Percentiles rank a stretch among this genome's conserved stretches.
These are phyloP conservation scores for Hymenoscyphus albidus DNA, from an alignment of 2,329 filamentous ascomycete genomes.

Conservation along the genomic window DNA sequence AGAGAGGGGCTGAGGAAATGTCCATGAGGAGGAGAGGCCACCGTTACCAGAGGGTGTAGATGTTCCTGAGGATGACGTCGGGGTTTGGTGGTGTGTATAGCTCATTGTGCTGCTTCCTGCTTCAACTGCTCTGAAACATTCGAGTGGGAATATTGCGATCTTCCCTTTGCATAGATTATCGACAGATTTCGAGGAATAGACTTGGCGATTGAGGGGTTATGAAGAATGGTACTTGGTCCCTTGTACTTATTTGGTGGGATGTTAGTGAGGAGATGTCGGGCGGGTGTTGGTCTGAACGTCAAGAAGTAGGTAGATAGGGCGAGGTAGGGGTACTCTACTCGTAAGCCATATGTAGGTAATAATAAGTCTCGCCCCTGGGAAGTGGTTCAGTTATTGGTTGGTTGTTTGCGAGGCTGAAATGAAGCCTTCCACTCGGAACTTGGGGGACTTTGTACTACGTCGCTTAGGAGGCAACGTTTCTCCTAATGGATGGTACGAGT, in stretches of 20 bases:
- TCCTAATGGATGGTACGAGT: too few relatives aligned
- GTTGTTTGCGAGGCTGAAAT: slow-evolving; percentile 13
- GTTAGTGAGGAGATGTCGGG: not conserved
- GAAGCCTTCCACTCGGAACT: not conserved
- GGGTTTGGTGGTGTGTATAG: slow-evolving; percentile 5
- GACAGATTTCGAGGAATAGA: not conserved
- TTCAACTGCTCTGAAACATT: slow-evolving; percentile 2
- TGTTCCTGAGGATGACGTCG: slow-evolving; percentile 19
- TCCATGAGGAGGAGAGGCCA: slow-evolving; percentile 42
- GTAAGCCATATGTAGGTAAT: too few relatives aligned
- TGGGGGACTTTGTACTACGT: not conserved
- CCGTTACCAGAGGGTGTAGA: slow-evolving; percentile 11
- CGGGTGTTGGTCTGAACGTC: not conserved
- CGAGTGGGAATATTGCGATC: not conserved
- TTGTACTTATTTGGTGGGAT: not conserved
- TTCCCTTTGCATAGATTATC: not conserved
- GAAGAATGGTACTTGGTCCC: too few relatives aligned
- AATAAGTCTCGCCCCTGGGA: slow-evolving; percentile 2
- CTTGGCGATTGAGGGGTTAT: not conserved
- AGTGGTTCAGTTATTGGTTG: slow-evolving; percentile 8
- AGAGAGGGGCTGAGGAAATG: slow-evolving; percentile 42
- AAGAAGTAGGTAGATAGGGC: not conserved
- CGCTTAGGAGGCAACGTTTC: too few relatives aligned
- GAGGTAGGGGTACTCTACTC: too few relatives aligned
- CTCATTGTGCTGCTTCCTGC: slow-evolving; percentile 4